These are phyloP conservation scores for Aurinia saxatilis DNA, from an alignment of 345 rosid species.

Conservation along the genomic window DNA sequence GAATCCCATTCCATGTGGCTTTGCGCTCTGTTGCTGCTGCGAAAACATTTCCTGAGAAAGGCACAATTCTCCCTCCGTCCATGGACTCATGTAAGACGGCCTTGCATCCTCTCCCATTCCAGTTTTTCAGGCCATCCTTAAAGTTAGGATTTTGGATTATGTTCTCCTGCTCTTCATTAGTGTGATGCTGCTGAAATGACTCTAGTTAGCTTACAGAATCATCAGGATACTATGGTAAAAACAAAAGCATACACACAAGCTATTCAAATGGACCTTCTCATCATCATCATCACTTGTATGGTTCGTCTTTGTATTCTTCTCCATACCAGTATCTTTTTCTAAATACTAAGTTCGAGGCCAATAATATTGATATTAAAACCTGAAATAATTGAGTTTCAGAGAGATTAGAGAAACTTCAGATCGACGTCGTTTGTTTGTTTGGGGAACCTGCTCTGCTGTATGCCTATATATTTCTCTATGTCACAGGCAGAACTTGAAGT, in stretches of 20 bases:
- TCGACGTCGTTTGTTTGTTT: background rate
- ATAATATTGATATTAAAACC: background rate
- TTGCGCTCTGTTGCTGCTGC: constrained; percentile 63
- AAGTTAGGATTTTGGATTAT: constrained; percentile 69
- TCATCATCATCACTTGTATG: background rate
- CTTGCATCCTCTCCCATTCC: constrained; percentile 85
- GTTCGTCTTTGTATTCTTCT: constrained; percentile 7
- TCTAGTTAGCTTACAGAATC: background rate
- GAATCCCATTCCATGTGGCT: constrained; percentile 80
- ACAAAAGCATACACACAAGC: background rate
- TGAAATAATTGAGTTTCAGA: background rate
- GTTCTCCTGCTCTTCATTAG: constrained; percentile 25
- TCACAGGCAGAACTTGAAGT: background rate
- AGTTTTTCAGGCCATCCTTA: constrained; percentile 60
- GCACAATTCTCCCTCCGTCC: constrained; percentile 53
- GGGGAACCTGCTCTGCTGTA: background rate
- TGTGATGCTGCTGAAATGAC: constrained; percentile 8
- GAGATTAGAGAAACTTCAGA: background rate
- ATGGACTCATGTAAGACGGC: constrained; percentile 53
- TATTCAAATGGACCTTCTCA: constrained; percentile 12
- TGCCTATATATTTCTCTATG: constrained; percentile 8
- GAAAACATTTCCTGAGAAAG: constrained; percentile 51
- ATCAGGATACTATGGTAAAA: background rate
- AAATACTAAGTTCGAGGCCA: background rate
- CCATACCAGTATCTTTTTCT: background rate